Base-by-base conservation (phyloP, 1,284 basidiomycete species). In the Anthracocystis setariae region DNA sequence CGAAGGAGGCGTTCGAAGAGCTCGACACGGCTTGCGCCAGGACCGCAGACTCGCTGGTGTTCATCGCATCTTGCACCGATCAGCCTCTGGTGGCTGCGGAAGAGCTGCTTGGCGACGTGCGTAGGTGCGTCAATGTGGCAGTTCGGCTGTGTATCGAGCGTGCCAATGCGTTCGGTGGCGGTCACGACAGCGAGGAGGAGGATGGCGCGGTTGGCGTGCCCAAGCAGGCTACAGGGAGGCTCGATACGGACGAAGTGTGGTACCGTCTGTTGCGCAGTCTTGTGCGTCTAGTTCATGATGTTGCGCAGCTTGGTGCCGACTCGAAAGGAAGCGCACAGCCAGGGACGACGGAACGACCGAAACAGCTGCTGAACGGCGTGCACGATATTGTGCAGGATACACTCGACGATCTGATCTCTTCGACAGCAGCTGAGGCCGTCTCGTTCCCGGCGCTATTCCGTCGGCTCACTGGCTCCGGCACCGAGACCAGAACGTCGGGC, bases 371-470 rank as follows among this genome's bases (percentile, higher is more conserved):
- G n/a, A 38, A 58, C 12, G 56, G 59, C 18, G 53, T 64, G 3
- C 57, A 92, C 32, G 83, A 87, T 1, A 87, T 94, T 4, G 89
- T 98, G 7, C 92, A 94, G 78, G 88, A 89, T 45, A 93, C 93
- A 1, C 93, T 98, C 73, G 87, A 89, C 0, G 87, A 90, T 15
- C 87, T 98, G 42, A 89, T 98, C 20, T 90, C 93, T 15, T 89
- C 91, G 37, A 91, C 90, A 35, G 90, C 92, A 0, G 89, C 91
- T 0, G 88, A 88, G n/a, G 87, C 89, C 0, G 87, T 96, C 8
- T 94, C 94, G 0, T 94, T 98, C 82, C 93, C 96, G 17, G 87
- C 88, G 15, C 85, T 98, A 2, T 95, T 98, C 87, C 92, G 91
- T 74, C 89, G 93, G 5, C 87, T 98, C 5, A 67, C 65, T 5